A percentile compares a stretch with the other conserved stretches of the same genome.
Conservation (phyloP, 495 filamentous ascomycete genomes). For the Chaetomidium leptoderma region DNA sequence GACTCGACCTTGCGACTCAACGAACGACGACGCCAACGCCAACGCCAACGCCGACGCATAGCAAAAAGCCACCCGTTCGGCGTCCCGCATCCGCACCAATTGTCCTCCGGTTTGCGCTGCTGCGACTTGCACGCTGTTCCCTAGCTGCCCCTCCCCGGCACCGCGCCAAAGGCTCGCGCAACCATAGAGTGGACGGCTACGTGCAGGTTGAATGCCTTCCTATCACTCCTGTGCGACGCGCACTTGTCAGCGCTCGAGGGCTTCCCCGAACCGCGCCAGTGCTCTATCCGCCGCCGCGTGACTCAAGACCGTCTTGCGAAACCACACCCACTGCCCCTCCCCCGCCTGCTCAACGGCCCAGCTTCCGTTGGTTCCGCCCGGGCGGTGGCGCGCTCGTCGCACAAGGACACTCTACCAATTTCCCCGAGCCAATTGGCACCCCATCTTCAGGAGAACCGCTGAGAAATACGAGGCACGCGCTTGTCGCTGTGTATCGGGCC, state of each 20-base stretch:
- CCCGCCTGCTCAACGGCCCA: constrained; percentile 34
- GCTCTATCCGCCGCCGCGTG: constrained; percentile 47
- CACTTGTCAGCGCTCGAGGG: constrained; percentile 23
- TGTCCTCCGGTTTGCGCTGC: background rate
- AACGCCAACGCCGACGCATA: constrained; percentile 3
- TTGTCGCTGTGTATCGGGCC: constrained; percentile 34
- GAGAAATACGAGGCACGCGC: constrained; percentile 35
- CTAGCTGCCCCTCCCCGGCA: constrained; percentile 19
- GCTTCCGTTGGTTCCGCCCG: constrained; percentile 35
- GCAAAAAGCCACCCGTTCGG: constrained; percentile 13
- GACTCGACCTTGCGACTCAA: background rate
- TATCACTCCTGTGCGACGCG: constrained; percentile 27
- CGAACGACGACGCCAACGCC: too few relatives aligned
- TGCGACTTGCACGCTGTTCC: background rate
- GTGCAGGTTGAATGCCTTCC: constrained; percentile 32
- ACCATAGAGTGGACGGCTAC: constrained; percentile 33
- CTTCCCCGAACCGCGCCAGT: constrained; percentile 25
- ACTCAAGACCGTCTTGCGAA: constrained; percentile 32
- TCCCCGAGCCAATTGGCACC: constrained; percentile 45
- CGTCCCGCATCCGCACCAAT: constrained; percentile 23
- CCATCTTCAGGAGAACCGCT: constrained; percentile 14
- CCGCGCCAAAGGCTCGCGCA: constrained; percentile 29
- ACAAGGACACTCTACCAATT: constrained; percentile 41
- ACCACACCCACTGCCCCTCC: constrained; percentile 16
- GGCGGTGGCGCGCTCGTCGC: constrained; percentile 37